Evolutionary conservation across 169 alveolate genomes (phyloP), one percentile per base, ranked within the genome.

Genomic region (Cryptosporidium felis): DNA sequence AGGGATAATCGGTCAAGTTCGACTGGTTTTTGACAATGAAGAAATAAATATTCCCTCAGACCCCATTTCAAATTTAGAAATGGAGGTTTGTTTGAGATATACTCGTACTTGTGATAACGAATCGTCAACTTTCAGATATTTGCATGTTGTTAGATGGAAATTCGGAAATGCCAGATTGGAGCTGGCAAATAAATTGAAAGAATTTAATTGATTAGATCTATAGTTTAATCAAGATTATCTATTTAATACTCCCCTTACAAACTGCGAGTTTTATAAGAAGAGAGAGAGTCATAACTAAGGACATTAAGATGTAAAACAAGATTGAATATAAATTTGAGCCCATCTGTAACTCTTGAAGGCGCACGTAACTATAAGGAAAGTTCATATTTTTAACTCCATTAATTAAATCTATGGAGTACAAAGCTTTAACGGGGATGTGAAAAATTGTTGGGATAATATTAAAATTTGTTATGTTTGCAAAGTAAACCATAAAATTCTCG

Each of bases 51-150:
- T 74, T 21, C 85, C 85, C 36, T 23, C 28, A 38, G 85, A 74
- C 45, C 85, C 85, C 40, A 49, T 74, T 32, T 36, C 56, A 40
- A 74, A 49, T 23, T 23, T 74, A 32, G 67, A 74, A 47, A 49
- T 74, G 44, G 85, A 74, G 56, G 66, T 28, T 26, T 74, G 85
- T 38, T 12, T 74, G n/a, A 74, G 85, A 74, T 74, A 16, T 56
- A 53, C 16, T 5, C 38, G 41, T n/a, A 38, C 85, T 10, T 21
- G 41, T 23, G 74, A 53, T 18, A 23, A 9, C 2, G 21, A 34
- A 53, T 36, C 41, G 4, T n/a, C 41, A 3, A 34, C 21, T 18
- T 40, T 23, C 41, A 21, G 59, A 30, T 74, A 74, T 49, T n/a
- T 74, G 12, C 85, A 74, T 26, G 67, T 74, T 3, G 16, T 74